phyloP scores from a whole-genome alignment of 495 filamentous ascomycete species.

The Astrocystis sublimbata region DNA sequence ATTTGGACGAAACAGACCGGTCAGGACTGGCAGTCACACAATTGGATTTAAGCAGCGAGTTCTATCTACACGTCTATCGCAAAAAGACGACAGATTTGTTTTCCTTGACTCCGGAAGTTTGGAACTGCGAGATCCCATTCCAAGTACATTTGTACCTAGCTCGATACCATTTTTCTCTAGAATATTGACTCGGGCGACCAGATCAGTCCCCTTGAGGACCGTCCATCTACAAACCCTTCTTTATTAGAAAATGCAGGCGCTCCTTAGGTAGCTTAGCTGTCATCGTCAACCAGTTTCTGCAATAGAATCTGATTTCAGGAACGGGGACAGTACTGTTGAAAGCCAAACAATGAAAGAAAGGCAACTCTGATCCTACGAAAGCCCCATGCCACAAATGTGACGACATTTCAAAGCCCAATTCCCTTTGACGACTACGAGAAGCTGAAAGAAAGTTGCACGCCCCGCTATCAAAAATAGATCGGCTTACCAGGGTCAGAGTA shows the following conservation, averaged over 20 bases:
- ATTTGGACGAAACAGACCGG: slow-evolving; percentile 13
- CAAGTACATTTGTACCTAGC: slow-evolving; percentile 20
- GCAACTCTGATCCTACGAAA: background rate
- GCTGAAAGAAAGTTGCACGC: background rate
- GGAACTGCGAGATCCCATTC: slow-evolving; percentile 15
- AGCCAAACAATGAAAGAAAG: background rate
- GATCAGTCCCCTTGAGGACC: slow-evolving; percentile 5
- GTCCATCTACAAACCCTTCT: slow-evolving; percentile 4
- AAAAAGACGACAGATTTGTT: slow-evolving; percentile 15
- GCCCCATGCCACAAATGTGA: background rate
- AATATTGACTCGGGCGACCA: slow-evolving; percentile 19
- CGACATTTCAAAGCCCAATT: background rate
- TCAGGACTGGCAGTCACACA: slow-evolving; percentile 7
- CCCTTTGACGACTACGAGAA: background rate
- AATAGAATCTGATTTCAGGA: background rate
- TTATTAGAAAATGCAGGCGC: slow-evolving; percentile 11
- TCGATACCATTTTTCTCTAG: slow-evolving; percentile 18
- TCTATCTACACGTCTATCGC: slow-evolving; percentile 15
- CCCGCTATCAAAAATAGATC: background rate
- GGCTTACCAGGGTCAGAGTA: background rate
- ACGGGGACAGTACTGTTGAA: background rate
- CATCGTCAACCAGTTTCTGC: background rate
- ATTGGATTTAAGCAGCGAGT: slow-evolving; percentile 19
- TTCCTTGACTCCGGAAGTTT: slow-evolving; percentile 21
- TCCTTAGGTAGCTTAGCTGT: slow-evolving; percentile 11